A percentile compares a stretch with the other conserved stretches of the same genome.
These are phyloP conservation scores for Vigna unguiculata DNA, from an alignment of 306 rosid species.

Conservation along the genomic window DNA sequence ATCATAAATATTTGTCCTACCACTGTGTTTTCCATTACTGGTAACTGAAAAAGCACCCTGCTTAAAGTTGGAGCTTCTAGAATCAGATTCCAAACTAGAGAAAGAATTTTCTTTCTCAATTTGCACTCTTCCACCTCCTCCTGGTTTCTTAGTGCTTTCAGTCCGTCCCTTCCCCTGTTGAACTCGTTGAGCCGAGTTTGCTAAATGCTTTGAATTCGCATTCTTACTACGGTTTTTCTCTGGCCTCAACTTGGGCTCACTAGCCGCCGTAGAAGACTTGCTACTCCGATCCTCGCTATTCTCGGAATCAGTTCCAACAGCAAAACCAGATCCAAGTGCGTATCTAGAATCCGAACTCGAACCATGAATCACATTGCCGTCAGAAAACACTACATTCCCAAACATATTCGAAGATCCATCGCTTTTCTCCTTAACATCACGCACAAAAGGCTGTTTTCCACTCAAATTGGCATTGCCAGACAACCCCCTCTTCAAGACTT, in stretches of 20 bases:
- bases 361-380: constrained; percentile 55
- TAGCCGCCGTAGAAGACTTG: constrained; percentile 90
- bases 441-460: constrained; percentile 48
- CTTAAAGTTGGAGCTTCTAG: constrained; percentile 80
- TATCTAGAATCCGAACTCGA: constrained; percentile 72
- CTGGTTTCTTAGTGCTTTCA: constrained; percentile 73
- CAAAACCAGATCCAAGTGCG: constrained; percentile 70
- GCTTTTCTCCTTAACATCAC: constrained; percentile 58
- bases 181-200: constrained; percentile 57
- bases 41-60: constrained; percentile 54
- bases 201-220: constrained; percentile 49
- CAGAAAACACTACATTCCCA: constrained; percentile 58
- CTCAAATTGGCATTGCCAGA: constrained; percentile 53
- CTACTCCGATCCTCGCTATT: constrained; percentile 86
- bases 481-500: constrained; percentile 72
- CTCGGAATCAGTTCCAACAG: constrained; percentile 83
- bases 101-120: constrained; percentile 76
- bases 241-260: constrained; percentile 66
- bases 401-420: constrained; percentile 62
- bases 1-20: constrained; percentile 52
- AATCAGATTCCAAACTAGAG: constrained; percentile 90
- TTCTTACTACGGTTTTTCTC: constrained; percentile 62
- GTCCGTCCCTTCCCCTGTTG: constrained; percentile 60
- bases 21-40: constrained; percentile 71
- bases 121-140: constrained; percentile 73